Percentiles rank a stretch among this genome's conserved stretches.
Conservation (phyloP, 805 yeast genomes). For the Saturnispora zaruensis region DNA sequence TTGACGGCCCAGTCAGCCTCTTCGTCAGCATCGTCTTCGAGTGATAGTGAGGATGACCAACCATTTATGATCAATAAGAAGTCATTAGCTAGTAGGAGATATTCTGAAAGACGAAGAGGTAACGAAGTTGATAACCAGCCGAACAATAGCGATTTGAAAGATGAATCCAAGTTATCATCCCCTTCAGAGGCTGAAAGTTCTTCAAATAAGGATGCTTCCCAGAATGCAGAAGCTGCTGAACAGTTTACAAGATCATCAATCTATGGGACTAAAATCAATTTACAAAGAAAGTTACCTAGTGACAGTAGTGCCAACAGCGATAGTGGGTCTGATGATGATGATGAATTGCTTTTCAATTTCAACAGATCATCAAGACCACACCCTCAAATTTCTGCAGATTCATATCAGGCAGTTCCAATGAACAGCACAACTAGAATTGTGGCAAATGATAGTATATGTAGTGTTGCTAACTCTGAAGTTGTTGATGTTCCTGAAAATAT, state of each 20-base stretch:
- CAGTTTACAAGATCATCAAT: slow-evolving; percentile 7
- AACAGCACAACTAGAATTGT: background rate
- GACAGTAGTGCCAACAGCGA: slow-evolving; percentile 3
- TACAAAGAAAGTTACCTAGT: background rate
- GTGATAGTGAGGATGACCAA: slow-evolving; percentile 3
- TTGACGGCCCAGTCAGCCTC: background rate
- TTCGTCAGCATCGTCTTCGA: slow-evolving; percentile 2
- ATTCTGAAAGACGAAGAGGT: slow-evolving; percentile 2
- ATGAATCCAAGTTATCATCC: background rate
- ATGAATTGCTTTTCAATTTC: slow-evolving; percentile 12
- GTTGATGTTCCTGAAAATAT: slow-evolving; percentile 14
- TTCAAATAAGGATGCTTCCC: background rate
- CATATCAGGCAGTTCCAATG: background rate
- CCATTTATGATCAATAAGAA: slow-evolving; percentile 8
- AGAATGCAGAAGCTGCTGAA: background rate
- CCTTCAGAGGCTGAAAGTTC: background rate
- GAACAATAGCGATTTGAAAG: background rate
- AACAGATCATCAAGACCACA: background rate
- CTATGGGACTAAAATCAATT: slow-evolving; percentile 13
- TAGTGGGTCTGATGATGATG: slow-evolving; percentile 3
- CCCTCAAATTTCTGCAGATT: background rate
- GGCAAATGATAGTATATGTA: slow-evolving; percentile 1
- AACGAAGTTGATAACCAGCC: background rate
- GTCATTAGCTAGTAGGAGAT: slow-evolving; percentile 5
- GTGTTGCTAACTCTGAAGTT: slow-evolving; percentile 7